These are phyloP conservation scores for Gossypium rotundifolium DNA, from an alignment of 345 rosid species.

Conservation along the genomic window DNA sequence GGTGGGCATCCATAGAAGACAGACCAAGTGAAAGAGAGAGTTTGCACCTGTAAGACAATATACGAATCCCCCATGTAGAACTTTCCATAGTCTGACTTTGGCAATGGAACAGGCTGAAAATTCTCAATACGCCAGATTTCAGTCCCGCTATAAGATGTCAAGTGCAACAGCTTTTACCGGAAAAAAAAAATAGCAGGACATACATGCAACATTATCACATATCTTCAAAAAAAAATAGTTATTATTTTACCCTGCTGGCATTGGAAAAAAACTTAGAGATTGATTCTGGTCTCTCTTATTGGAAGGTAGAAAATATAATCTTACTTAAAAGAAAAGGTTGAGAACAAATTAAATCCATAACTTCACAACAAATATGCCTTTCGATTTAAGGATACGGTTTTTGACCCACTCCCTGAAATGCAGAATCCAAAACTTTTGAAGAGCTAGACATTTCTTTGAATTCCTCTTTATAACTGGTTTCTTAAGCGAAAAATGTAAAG, in stretches of 20 bases:
- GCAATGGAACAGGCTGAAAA: conserved; percentile 82
- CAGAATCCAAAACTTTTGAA: conserved; percentile 77
- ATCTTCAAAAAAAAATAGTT: background rate
- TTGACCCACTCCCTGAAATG: conserved; percentile 95
- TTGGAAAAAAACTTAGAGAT: conserved; percentile 8
- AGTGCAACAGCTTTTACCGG: conserved; percentile 31
- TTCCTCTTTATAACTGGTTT: conserved; percentile 16
- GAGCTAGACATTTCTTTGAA: conserved; percentile 63
- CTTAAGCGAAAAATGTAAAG: background rate
- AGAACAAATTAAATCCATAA: background rate
- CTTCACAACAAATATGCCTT: conserved; percentile 6
- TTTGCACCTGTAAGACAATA: conserved; percentile 79
- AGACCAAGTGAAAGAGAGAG: background rate
- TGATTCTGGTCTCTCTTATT: background rate
- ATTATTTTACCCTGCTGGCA: background rate
- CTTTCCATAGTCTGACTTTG: conserved; percentile 87
- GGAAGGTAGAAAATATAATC: background rate
- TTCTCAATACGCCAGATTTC: conserved; percentile 98
- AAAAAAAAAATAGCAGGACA: conserved; percentile 4
- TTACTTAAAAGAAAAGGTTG: background rate
- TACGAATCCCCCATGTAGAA: conserved; percentile 95
- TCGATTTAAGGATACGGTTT: conserved; percentile 71
- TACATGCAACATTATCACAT: conserved; percentile 13
- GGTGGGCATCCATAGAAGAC: background rate
- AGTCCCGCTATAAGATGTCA: conserved; percentile 73